A percentile compares a stretch with the other conserved stretches of the same genome.
phyloP scores from a whole-genome alignment of 345 rosid genomes.

The Geranium rotundifolium region DNA sequence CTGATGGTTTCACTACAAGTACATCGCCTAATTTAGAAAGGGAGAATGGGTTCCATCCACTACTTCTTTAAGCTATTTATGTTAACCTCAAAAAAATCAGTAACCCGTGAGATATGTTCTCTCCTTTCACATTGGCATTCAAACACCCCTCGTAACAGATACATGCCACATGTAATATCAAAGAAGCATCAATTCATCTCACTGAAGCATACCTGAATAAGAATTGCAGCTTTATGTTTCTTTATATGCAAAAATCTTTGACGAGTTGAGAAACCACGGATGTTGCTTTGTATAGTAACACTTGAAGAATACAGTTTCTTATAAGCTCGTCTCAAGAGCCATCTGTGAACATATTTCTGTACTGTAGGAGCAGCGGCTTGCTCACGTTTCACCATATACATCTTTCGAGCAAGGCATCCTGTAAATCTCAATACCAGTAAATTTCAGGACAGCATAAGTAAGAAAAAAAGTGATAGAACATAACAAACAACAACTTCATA shows the following conservation, averaged over 20 bases:
- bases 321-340: conserved; percentile 45
- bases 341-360: conserved; percentile 57
- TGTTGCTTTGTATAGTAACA: conserved; percentile 48
- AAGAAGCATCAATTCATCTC: background rate
- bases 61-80: no score
- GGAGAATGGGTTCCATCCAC: no score
- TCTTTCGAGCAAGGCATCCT: conserved; percentile 73
- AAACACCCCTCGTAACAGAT: background rate
- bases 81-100: no score
- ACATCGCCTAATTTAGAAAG: no score
- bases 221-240: conserved; percentile 56
- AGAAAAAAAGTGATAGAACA: no score
- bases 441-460: background rate
- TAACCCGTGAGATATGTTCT: no score
- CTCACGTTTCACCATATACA: conserved; percentile 45
- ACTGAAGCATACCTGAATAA: conserved; percentile 54
- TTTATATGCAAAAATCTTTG: conserved; percentile 38
- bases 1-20: no score
- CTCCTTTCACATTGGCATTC: no score
- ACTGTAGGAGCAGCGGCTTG: conserved; percentile 58
- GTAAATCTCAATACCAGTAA: conserved; percentile 14
- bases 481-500: no score
- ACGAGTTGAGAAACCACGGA: conserved; percentile 56
- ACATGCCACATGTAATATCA: background rate
- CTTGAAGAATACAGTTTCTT: conserved; percentile 41